Conservation (phyloP, 306 rosid species). For the Spatholobus suberectus region DNA sequence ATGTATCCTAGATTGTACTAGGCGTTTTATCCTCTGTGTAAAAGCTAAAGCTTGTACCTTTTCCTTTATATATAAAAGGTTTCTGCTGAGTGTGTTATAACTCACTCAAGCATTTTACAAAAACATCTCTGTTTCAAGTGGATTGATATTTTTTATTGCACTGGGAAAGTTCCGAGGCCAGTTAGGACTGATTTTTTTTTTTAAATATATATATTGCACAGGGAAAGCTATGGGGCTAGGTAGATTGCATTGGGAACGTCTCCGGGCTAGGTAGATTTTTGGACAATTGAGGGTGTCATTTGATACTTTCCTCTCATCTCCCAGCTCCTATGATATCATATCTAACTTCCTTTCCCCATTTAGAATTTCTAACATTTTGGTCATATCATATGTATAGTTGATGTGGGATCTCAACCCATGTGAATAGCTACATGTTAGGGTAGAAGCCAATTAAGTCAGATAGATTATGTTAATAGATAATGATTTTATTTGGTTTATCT, state of each 20-base stretch:
- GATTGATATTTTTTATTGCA: no score
- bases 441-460: slow-evolving; percentile 6
- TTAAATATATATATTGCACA: background rate
- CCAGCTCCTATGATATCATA: background rate
- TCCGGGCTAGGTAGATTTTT: background rate
- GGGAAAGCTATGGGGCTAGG: background rate
- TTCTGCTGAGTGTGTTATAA: no score
- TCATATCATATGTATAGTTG: background rate
- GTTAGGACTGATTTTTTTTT: no score
- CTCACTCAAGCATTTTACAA: no score
- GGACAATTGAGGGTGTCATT: background rate
- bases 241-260: no score
- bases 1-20: no score
- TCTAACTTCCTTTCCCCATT: background rate
- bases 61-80: no score
- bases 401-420: background rate
- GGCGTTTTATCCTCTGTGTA: no score
- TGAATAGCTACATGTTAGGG: background rate
- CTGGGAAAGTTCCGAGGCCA: no score
- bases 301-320: background rate
- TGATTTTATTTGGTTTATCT: background rate
- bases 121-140: no score
- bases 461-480: background rate
- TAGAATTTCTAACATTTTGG: background rate
- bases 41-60: no score